Evolutionary conservation across 2,329 filamentous ascomycete species (phyloP).

Genomic region (Pseudocercospora eumusae): DNA sequence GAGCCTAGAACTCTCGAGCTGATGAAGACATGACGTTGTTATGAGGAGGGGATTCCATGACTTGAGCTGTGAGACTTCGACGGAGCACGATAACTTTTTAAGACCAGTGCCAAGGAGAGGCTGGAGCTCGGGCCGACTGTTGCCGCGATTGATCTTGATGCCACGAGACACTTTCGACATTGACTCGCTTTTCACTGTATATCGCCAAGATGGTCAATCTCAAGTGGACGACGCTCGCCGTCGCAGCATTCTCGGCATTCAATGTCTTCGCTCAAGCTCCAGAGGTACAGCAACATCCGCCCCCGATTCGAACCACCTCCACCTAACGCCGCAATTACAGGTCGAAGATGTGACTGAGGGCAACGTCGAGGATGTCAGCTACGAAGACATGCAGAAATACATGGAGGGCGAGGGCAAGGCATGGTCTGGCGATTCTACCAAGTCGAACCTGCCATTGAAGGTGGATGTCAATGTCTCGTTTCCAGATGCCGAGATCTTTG

Average conservation of each 20-base stretch:
- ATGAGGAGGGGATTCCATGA: background rate
- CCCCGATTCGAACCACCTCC: conserved; percentile 25
- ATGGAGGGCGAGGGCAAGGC: conserved; percentile 19
- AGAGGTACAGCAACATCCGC: conserved; percentile 25
- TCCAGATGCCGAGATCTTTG: conserved; percentile 76
- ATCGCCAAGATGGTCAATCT: conserved; percentile 65
- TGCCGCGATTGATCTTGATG: background rate
- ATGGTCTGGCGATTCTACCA: conserved; percentile 22
- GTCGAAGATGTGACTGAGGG: conserved; percentile 26
- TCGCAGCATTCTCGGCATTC: conserved; percentile 69
- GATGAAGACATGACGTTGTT: background rate
- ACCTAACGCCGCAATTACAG: conserved; percentile 21
- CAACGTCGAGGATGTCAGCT: conserved; percentile 21
- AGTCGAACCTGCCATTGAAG: conserved; percentile 57
- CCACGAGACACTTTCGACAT: conserved; percentile 2
- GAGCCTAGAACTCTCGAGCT: background rate
- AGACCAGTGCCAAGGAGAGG: background rate
- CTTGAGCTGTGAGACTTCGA: background rate
- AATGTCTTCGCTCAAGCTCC: conserved; percentile 61
- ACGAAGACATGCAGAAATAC: conserved; percentile 28
- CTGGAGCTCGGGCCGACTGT: conserved; percentile 5
- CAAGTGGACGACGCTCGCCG: conserved; percentile 69
- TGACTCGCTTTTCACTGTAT: background rate
- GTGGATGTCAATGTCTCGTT: conserved; percentile 61
- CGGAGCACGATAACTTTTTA: background rate